Evolutionary conservation across 1,284 basidiomycete genomes (phyloP).

Genomic region (Flammula alnicola): DNA sequence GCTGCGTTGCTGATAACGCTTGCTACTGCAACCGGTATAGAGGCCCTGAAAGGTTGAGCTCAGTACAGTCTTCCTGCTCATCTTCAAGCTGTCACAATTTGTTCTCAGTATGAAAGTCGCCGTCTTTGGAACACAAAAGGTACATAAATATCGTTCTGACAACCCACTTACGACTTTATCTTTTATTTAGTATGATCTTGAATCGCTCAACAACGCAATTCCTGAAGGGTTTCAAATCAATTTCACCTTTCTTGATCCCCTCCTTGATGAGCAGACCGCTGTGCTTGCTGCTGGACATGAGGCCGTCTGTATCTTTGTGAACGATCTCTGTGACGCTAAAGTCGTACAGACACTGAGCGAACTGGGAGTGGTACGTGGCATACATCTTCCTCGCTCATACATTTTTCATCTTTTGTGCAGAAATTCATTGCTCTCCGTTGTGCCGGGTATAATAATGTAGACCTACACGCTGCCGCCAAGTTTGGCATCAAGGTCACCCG

Average conservation of each 20-base stretch:
- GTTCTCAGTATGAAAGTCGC: conserved; percentile 42
- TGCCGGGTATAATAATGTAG: conserved; percentile 45
- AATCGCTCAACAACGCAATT: conserved; percentile 32
- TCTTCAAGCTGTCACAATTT: too few species aligned
- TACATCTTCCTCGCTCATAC: conserved; percentile 23
- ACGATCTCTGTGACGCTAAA: conserved; percentile 39
- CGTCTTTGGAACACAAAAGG: conserved; percentile 40
- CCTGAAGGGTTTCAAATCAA: conserved; percentile 29
- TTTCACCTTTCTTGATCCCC: conserved; percentile 40
- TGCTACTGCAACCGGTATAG: too few species aligned
- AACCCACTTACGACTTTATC: neutral
- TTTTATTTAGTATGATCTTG: conserved; percentile 36
- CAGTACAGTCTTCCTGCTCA: too few species aligned
- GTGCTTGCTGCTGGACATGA: conserved; percentile 39
- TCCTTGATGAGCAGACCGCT: conserved; percentile 37
- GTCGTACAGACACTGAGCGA: conserved; percentile 36
- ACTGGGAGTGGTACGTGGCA: conserved; percentile 36
- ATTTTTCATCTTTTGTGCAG: conserved; percentile 22
- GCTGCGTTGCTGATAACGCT: too few species aligned
- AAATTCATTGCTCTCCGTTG: conserved; percentile 43
- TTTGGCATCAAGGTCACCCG: conserved; percentile 40
- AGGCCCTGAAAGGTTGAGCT: too few species aligned
- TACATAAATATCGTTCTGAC: conserved; percentile 16
- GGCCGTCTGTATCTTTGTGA: conserved; percentile 44
- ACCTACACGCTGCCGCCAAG: conserved; percentile 32